Base-by-base conservation (phyloP, 2,329 filamentous ascomycete genomes). In the Balansia obtecta region DNA sequence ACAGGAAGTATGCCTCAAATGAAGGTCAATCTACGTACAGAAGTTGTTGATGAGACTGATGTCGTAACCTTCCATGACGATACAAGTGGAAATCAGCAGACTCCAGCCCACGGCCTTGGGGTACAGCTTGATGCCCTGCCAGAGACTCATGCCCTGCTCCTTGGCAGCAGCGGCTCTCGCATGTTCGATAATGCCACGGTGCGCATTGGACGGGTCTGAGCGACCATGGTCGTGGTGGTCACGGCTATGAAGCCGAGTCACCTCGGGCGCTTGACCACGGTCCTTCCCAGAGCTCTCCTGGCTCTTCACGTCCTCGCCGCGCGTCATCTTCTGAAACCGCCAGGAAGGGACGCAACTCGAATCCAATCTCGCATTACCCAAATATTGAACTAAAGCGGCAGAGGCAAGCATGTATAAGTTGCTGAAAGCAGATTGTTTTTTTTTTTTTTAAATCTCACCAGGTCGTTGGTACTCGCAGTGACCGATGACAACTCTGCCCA, bases 51-150 rank as follows among this genome's bases (percentile, higher is more conserved):
- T 80, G 49, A 94, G 71, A 60, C 80, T 83, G 52, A 93, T 74
- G 62, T 95, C 88, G 69, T 90, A 94, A 34, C 87, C 88, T 66
- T 95, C 88, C 89, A 95, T 95, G 60, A 80, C 81, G 61, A 95
- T 93, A 63, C 86, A 90, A 0, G 87, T 91, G n/a, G 85, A 91
- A 65, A 95, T 90, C 52, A 94, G 71, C 47, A 95, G 61, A 58
- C 83, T 88, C 87, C 88, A 95, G 20, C 71, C 76, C 51, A 94
- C 83, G 20, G 89, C 89, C 71, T 94, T 91, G 52, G 88, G 88
- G 63, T 95, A 95, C 27, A 93, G 74, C 61, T 74, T 80, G 65
- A 95, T 75, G 54, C 87, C 88, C 70, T 95, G 80, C 63, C 77
- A 62, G 52, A 95, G 71, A 45, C 76, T 85, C 84, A 88, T 88